phyloP scores from a whole-genome alignment of 768 basidiomycete genomes.

The Thelephora aurantiotincta region DNA sequence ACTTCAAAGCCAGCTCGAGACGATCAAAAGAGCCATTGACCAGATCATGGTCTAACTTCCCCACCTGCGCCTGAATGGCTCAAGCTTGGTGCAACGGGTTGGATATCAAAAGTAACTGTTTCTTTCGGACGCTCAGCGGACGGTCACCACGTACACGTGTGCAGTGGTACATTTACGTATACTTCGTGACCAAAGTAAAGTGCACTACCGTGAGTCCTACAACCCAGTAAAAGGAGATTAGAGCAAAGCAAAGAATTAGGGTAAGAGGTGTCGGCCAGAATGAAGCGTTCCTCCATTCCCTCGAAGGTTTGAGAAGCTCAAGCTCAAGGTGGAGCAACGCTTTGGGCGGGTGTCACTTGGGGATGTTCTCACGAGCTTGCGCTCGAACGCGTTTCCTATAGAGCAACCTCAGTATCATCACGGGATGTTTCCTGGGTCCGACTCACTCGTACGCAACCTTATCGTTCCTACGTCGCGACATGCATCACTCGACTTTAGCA shows the following conservation, averaged over 20 bases:
- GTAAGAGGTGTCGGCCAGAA: no score
- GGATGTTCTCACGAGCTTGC: constrained; percentile 84
- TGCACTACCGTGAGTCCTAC: neutral
- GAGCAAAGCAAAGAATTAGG: no score
- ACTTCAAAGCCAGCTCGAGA: constrained; percentile 76
- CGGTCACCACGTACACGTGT: no score
- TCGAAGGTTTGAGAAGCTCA: neutral
- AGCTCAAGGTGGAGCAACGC: neutral
- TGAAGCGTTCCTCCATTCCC: neutral
- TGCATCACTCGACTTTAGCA: neutral
- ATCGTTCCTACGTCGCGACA: constrained; percentile 57
- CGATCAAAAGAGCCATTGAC: constrained; percentile 74
- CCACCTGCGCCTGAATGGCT: neutral
- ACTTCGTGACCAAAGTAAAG: neutral
- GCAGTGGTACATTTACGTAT: neutral
- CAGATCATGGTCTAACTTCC: constrained; percentile 34
- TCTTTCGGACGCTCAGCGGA: neutral
- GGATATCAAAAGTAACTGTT: neutral
- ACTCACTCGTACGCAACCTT: constrained; percentile 84
- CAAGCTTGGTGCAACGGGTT: no score
- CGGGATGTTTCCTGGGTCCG: neutral
- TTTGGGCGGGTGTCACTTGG: constrained; percentile 38
- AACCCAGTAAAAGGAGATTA: neutral
- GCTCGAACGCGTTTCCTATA: constrained; percentile 61
- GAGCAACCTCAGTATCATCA: neutral